A percentile compares a stretch with the other conserved stretches of the same genome.
phyloP scores from a whole-genome alignment of 441 rosid genomes.

The Iberis amara region DNA sequence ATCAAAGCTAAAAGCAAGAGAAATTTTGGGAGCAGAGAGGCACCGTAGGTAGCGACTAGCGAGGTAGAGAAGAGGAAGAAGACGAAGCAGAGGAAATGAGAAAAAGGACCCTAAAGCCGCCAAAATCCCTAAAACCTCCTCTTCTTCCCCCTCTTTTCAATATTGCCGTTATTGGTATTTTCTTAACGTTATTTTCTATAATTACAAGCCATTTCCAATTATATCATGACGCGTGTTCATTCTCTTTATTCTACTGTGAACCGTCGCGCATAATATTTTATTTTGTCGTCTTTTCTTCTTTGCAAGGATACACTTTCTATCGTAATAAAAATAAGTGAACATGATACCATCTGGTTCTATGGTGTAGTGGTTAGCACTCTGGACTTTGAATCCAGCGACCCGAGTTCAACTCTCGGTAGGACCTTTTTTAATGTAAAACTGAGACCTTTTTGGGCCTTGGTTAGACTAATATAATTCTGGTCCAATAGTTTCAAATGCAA shows the following conservation, averaged over 20 bases:
- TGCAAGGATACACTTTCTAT: too few relatives aligned
- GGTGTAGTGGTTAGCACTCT: conserved; percentile 99
- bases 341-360: conserved; percentile 43
- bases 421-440: conserved; percentile 25
- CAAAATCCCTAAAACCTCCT: conserved; percentile 26
- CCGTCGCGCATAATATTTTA: too few relatives aligned
- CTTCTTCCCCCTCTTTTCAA: conserved; percentile 24
- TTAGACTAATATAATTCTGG: too few relatives aligned
- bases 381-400: conserved; percentile 99
- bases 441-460: too few relatives aligned
- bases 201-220: background rate
- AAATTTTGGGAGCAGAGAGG: background rate
- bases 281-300: background rate
- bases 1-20: background rate
- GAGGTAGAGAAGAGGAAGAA: conserved; percentile 21
- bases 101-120: conserved; percentile 28
- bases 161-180: conserved; percentile 29
- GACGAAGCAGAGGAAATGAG: background rate
- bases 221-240: background rate
- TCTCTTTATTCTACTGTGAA: too few relatives aligned
- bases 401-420: conserved; percentile 98
- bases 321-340: too few relatives aligned
- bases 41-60: conserved; percentile 11
- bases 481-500: too few relatives aligned
- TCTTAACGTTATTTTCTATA: background rate